Evolutionary conservation across 164 flowering plant species (phyloP).

Genomic region (Macadamia integrifolia): DNA sequence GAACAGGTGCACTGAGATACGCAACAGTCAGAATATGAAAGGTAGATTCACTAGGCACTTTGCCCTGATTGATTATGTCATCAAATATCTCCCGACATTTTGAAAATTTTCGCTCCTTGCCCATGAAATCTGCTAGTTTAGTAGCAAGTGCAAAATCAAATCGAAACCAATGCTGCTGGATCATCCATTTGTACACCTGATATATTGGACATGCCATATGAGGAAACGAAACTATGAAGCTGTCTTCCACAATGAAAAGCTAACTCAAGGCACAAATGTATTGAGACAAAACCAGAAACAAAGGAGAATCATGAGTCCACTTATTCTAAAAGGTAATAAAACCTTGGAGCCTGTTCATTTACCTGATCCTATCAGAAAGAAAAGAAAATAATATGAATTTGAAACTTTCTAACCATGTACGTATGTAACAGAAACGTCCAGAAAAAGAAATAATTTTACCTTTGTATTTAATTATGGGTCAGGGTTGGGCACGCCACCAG

Average conservation of each 20-base stretch:
- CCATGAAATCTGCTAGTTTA: slow-evolving; percentile 83
- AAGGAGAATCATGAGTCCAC: no score
- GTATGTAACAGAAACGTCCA: no score
- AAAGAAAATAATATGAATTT: no score
- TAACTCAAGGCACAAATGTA: no score
- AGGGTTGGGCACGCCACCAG: no score
- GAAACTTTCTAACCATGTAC: no score
- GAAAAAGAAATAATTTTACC: no score
- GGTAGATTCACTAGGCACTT: slow-evolving; percentile 83
- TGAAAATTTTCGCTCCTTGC: slow-evolving; percentile 71
- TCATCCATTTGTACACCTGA: slow-evolving; percentile 97
- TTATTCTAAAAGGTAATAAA: no score
- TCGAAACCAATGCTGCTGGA: slow-evolving; percentile 70
- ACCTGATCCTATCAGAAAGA: no score
- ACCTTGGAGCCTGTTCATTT: no score
- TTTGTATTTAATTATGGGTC: no score
- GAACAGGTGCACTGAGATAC: slow-evolving; percentile 62
- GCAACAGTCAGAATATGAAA: slow-evolving; percentile 77
- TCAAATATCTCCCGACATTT: slow-evolving; percentile 86
- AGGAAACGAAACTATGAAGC: background rate
- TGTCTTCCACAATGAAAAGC: background rate
- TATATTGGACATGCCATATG: slow-evolving; percentile 5
- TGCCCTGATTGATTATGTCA: slow-evolving; percentile 75
- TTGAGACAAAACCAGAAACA: no score
- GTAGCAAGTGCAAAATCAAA: slow-evolving; percentile 91